Conservation (phyloP, 345 rosid species). For the Zanthoxylum bungeanum region DNA sequence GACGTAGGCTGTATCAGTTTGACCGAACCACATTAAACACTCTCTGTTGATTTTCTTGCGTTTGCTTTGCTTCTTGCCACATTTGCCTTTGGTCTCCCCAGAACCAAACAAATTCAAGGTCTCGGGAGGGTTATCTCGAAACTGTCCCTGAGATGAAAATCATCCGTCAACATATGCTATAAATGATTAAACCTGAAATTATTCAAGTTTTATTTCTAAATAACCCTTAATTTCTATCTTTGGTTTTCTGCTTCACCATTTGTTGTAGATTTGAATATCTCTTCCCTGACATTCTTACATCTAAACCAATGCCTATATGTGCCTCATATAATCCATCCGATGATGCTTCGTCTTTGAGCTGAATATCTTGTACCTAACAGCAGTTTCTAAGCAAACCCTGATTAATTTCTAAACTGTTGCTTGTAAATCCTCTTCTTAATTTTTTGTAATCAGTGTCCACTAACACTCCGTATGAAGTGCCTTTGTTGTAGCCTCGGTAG, state of each 20-base stretch:
- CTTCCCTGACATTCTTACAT: slow-evolving; percentile 1
- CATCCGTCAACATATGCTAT: too few relatives aligned
- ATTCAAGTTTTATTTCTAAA: background rate
- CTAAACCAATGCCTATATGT: background rate
- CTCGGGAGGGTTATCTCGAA: too few relatives aligned
- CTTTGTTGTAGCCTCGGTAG: slow-evolving; percentile 2
- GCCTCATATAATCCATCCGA: slow-evolving; percentile 1
- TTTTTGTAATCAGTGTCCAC: background rate
- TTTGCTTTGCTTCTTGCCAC: too few relatives aligned
- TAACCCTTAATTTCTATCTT: background rate
- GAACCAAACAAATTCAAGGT: too few relatives aligned
- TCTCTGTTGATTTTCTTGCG: too few relatives aligned
- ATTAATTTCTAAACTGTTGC: background rate
- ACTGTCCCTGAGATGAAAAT: too few relatives aligned
- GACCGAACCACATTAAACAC: too few relatives aligned
- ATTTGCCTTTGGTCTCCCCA: too few relatives aligned
- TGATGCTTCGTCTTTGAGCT: slow-evolving; percentile 6
- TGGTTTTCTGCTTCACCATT: background rate
- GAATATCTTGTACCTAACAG: slow-evolving; percentile 8
- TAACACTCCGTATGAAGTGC: background rate
- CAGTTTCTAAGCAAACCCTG: slow-evolving; percentile 7
- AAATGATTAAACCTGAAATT: background rate
- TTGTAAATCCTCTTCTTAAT: background rate
- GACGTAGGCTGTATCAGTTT: too few relatives aligned
- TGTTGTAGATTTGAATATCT: background rate